Evolutionary conservation across 2,329 filamentous ascomycete species (phyloP), one percentile per base, ranked within the genome.

Genomic region (Fusarium azukiicola): DNA sequence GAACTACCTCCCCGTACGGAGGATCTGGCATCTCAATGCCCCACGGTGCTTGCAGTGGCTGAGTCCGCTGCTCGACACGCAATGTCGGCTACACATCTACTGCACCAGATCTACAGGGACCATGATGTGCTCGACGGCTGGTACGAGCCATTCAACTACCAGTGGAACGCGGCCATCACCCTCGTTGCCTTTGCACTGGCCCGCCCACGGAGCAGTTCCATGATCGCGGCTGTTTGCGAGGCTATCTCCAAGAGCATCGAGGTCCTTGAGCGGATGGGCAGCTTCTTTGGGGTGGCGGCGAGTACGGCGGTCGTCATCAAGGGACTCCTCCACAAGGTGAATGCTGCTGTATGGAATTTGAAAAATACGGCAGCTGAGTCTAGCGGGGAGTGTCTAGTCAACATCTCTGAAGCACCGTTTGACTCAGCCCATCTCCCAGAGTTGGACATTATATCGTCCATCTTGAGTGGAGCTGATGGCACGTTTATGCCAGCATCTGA

Each of bases 91-190:
- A 72, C 69, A 1, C 13, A 67, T 58, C 16, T 54, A 7, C 16
- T 72, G 23, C 19, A 54, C 32, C 72, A 71, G 23, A 50, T 74
- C 19, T 54, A 66, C 21, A 46, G 7, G 46, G 32, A 36, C 9
- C 19, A 83, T 23, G 71, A 77, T 0, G 75, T 85, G 13, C 86
- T 85, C 64, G 76, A 78, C 21, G 78, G 80, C 0, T 85, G 87
- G 56, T 83, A 84, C 69, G 72, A 73, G 56, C 52, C 71, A 4
- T 73, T 81, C 16, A 81, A 81, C 77, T 52, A 63, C 10, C 71
- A 69, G 14, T 73, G 71, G 71, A 73, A 73, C 40, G 71, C 83
- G 17, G 75, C 81, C 27, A 81, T 85, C 71, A 82, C 81, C 8
- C 52, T 86, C 1, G 72, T 85, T 8, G 85, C 81, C 3, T 85